Conservation (phyloP, 1,284 basidiomycete species). For the Rhodotorula sp. region DNA sequence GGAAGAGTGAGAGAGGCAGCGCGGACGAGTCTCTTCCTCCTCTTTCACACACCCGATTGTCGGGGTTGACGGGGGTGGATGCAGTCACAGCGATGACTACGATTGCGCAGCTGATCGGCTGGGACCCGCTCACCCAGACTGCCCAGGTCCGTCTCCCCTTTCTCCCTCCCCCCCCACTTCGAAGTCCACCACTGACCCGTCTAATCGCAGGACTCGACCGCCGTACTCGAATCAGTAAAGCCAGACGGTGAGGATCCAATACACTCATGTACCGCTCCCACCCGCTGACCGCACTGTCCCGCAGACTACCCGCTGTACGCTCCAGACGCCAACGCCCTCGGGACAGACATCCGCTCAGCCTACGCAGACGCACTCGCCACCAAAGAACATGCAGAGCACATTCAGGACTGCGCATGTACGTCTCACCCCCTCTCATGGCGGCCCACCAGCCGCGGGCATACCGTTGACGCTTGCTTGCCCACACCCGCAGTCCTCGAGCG, state of each 20-base stretch:
- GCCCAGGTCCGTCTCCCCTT: background rate
- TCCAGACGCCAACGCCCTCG: constrained; percentile 20
- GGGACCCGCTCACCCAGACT: background rate
- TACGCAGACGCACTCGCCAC: constrained; percentile 13
- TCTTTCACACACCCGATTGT: background rate
- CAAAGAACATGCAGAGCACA: constrained; percentile 18
- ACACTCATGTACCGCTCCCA: too few relatives aligned
- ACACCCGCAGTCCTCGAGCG: constrained; percentile 36
- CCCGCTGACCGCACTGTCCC: background rate
- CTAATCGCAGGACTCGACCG: background rate
- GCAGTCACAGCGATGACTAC: background rate
- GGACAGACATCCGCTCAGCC: constrained; percentile 35
- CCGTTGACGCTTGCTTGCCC: background rate
- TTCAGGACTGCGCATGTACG: constrained; percentile 34
- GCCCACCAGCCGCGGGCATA: too few relatives aligned
- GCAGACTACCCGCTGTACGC: constrained; percentile 35
- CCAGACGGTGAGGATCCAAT: constrained; percentile 4
- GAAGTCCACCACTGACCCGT: background rate
- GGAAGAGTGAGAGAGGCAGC: too few relatives aligned
- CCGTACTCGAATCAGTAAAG: background rate
- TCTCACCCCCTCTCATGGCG: background rate
- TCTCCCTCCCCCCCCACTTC: background rate
- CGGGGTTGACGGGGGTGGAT: background rate
- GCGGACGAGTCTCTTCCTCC: background rate
- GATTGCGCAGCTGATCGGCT: constrained; percentile 2